phyloP scores from a whole-genome alignment of 2,329 filamentous ascomycete species.

The Nemania bipapillata region DNA sequence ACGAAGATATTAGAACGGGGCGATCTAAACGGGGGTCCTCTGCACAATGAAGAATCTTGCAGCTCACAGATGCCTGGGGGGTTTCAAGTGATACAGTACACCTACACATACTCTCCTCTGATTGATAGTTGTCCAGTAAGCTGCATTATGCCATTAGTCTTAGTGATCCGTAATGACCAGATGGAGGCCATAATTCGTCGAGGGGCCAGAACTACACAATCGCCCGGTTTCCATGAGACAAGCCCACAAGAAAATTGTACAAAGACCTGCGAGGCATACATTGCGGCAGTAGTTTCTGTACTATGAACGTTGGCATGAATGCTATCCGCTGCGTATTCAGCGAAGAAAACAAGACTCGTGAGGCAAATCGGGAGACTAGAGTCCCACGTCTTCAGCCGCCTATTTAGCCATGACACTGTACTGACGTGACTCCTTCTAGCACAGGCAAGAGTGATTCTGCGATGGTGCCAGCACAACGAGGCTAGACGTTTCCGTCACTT shows the following conservation, averaged over 20 bases:
- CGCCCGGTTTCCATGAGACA: background rate
- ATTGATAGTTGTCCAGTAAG: background rate
- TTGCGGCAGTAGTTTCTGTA: slow-evolving; percentile 45
- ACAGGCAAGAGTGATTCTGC: slow-evolving; percentile 45
- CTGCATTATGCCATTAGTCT: background rate
- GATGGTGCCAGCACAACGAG: slow-evolving; percentile 43
- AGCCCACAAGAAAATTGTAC: slow-evolving; percentile 1
- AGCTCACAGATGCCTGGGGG: background rate
- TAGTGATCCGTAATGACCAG: background rate
- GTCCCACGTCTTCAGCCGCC: slow-evolving; percentile 45
- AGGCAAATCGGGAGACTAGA: slow-evolving; percentile 41
- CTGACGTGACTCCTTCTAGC: slow-evolving; percentile 47
- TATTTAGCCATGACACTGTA: slow-evolving; percentile 45
- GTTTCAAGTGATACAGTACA: background rate
- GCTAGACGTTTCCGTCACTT: slow-evolving; percentile 44
- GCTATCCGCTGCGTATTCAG: slow-evolving; percentile 43
- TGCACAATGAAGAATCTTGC: background rate
- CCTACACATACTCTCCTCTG: background rate
- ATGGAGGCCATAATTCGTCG: background rate
- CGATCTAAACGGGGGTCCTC: background rate
- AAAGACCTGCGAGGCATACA: slow-evolving; percentile 41
- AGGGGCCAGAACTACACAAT: background rate
- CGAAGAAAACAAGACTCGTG: slow-evolving; percentile 41
- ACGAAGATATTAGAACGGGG: background rate
- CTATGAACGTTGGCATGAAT: slow-evolving; percentile 46